Conservation (phyloP, 768 basidiomycete species). For the Lactarius deliciosus region DNA sequence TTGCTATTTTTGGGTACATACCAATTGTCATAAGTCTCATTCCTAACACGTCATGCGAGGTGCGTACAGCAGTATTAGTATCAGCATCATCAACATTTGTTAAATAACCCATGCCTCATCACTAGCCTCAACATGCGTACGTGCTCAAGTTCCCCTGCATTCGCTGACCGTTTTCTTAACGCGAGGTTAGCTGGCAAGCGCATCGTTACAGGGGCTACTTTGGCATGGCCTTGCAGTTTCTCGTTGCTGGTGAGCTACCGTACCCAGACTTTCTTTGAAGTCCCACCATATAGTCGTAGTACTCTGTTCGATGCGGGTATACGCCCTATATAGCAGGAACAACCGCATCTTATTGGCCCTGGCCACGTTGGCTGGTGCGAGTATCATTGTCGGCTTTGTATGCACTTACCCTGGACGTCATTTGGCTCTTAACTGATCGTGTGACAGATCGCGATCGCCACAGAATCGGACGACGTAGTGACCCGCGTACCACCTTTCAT, state of each 20-base stretch:
- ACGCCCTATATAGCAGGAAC: conserved; percentile 11
- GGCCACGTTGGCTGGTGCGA: neutral
- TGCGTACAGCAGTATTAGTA: neutral
- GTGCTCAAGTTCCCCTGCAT: neutral
- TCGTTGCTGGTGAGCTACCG: conserved; percentile 5
- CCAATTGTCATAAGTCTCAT: conserved; percentile 13
- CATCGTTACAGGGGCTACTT: neutral
- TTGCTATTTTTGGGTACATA: conserved; percentile 26
- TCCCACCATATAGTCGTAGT: neutral
- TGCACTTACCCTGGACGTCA: neutral
- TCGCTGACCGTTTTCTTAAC: neutral
- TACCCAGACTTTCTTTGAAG: neutral
- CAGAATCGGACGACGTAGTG: neutral
- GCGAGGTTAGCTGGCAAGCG: neutral
- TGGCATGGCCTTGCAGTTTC: neutral
- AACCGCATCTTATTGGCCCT: neutral
- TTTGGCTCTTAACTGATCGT: neutral
- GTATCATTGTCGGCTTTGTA: neutral
- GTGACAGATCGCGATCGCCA: conserved; percentile 1
- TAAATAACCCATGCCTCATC: neutral
- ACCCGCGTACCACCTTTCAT: too few relatives aligned
- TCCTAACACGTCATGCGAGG: neutral
- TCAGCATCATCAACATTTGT: neutral
- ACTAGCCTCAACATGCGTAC: neutral
- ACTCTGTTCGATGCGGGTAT: conserved; percentile 9